Evolutionary conservation across 768 basidiomycete species (phyloP).

Genomic region (Lentinula detonsa): DNA sequence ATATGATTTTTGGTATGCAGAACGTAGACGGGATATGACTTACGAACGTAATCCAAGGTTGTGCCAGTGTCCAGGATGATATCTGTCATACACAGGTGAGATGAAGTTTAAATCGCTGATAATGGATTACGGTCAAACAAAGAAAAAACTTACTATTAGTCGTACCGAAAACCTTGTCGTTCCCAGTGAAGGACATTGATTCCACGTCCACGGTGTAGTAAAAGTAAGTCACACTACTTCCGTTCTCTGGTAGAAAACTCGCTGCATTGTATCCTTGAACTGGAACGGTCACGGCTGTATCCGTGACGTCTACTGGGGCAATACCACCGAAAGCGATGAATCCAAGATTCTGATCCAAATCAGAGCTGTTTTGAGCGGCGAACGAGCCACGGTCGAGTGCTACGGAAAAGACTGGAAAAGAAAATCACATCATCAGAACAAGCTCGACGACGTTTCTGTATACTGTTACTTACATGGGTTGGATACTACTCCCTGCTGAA

Average conservation of each 20-base stretch:
- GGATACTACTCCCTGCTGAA: conserved; percentile 10
- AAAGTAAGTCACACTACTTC: conserved; percentile 9
- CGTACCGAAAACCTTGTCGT: conserved; percentile 1
- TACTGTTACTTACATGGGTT: conserved; percentile 10
- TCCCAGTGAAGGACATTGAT: conserved; percentile 14
- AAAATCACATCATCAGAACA: not conserved
- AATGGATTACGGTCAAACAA: conserved; percentile 8
- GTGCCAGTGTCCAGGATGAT: conserved; percentile 11
- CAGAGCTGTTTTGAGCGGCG: conserved; percentile 12
- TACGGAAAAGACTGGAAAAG: conserved; percentile 16
- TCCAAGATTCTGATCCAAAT: conserved; percentile 15
- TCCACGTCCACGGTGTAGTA: conserved; percentile 18
- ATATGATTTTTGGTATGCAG: not conserved
- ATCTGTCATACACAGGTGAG: not conserved
- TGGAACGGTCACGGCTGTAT: conserved; percentile 14
- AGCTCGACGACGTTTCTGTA: not conserved
- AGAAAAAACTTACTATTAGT: conserved; percentile 5
- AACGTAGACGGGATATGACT: not conserved
- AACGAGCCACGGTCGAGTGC: conserved; percentile 17
- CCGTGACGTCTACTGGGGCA: conserved; percentile 14
- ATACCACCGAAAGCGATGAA: conserved; percentile 19
- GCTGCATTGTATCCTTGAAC: conserved; percentile 14
- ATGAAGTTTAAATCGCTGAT: conserved; percentile 8
- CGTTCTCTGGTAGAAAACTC: conserved; percentile 12
- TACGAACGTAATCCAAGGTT: conserved; percentile 15